Evolutionary conservation across 2,329 filamentous ascomycete genomes (phyloP).

Genomic region (Ophiostoma tasmaniense): DNA sequence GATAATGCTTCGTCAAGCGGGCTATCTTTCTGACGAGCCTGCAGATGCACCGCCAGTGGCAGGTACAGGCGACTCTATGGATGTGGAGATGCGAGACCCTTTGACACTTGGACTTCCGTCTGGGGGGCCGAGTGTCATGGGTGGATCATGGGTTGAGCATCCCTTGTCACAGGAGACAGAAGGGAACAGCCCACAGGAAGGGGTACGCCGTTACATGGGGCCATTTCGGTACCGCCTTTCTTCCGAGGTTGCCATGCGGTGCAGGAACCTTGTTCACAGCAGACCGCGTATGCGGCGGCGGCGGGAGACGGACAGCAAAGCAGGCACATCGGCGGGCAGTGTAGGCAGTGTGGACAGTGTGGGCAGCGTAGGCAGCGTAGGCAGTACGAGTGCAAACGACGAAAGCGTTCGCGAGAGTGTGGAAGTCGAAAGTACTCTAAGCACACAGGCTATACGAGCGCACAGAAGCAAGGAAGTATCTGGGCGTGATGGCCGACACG

Average conservation of each 20-base stretch:
- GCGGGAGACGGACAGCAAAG: not conserved
- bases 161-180: not conserved
- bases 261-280: constrained; percentile 28
- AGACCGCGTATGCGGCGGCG: constrained; percentile 30
- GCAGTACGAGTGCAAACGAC: not conserved
- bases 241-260: constrained; percentile 27
- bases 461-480: not conserved
- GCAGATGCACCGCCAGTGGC: not conserved
- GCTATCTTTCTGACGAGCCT: not conserved
- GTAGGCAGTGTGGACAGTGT: not conserved
- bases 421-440: not conserved
- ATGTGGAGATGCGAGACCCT: constrained; percentile 3
- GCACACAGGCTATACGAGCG: not conserved
- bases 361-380: not conserved
- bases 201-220: constrained; percentile 21
- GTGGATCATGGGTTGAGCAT: constrained; percentile 3
- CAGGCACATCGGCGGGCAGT: not conserved
- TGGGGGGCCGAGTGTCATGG: constrained; percentile 4
- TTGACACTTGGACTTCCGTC: not conserved
- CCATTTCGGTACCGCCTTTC: constrained; percentile 25
- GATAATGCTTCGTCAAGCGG: not conserved
- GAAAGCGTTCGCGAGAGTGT: not conserved
- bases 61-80: not conserved
- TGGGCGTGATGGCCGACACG: not conserved
- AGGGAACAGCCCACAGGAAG: not conserved